phyloP scores from a whole-genome alignment of 495 filamentous ascomycete species.

The Pseudomonodictys pantanalensis region DNA sequence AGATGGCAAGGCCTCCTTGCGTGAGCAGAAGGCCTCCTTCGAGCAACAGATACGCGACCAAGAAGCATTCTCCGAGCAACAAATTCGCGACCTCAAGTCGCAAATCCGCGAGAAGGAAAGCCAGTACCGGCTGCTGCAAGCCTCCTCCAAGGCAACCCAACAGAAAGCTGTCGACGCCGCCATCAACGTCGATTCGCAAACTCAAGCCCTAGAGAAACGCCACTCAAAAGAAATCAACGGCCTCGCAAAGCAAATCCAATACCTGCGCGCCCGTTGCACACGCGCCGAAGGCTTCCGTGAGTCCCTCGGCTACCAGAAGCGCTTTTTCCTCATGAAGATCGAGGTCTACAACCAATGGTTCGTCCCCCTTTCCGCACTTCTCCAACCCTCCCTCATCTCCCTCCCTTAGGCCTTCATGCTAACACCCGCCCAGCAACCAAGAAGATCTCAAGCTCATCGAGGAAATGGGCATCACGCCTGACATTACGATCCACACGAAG shows the following conservation, averaged over 20 bases:
- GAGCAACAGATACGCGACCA: not conserved
- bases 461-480: conserved; percentile 67
- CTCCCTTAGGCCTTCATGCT: not conserved
- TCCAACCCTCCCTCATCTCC: conserved; percentile 6
- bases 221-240: conserved; percentile 81
- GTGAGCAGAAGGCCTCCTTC: conserved; percentile 6
- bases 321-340: conserved; percentile 72
- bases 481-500: conserved; percentile 42
- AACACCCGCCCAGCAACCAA: conserved; percentile 66
- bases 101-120: conserved; percentile 29
- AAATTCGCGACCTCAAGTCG: not conserved
- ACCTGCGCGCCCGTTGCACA: conserved; percentile 72
- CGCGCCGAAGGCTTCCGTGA: conserved; percentile 76
- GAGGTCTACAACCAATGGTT: conserved; percentile 83
- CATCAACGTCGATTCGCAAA: conserved; percentile 17
- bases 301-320: conserved; percentile 77
- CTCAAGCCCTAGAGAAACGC: conserved; percentile 46
- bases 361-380: conserved; percentile 42
- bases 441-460: conserved; percentile 80
- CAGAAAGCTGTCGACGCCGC: conserved; percentile 4
- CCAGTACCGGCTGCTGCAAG: conserved; percentile 23
- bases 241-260: conserved; percentile 83
- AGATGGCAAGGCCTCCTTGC: conserved; percentile 33
- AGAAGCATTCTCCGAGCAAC: not conserved
- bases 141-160: conserved; percentile 2